Evolutionary conservation across 2,329 filamentous ascomycete genomes (phyloP), one percentile per base, ranked within the genome.

Genomic region (Chaetomiaceae sp.): DNA sequence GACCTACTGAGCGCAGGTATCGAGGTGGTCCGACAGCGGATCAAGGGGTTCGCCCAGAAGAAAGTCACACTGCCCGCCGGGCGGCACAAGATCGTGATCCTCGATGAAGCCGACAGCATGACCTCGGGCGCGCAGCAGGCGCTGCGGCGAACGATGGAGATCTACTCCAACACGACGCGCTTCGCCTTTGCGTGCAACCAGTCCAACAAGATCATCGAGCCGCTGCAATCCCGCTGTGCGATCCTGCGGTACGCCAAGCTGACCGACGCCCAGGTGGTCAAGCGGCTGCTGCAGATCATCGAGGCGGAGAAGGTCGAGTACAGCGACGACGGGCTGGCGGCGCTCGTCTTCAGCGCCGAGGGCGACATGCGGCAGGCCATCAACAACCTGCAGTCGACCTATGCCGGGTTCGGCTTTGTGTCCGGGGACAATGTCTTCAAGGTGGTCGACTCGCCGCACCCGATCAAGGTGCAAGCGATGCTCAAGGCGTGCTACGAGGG

Each of bases 121-220:
- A 99, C 93, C 1, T 87, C 87, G 20, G 93, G 93, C 47, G 93
- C 93, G 2, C 93, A 99, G 67, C 93, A 97, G 71, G 93, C 93
- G 17, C 79, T 99, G 31, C 82, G 93, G 60, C 79, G 93, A 56
- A 99, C 93, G 0, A 99, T 99, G 93, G 93, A 99, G 69, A 99
- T 97, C 45, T 97, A 97, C 73, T 95, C 89, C 37, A 86, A 90
- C 56, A 99, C 93, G 2, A 99, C 93, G 2, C 82, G 93, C 52
- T 99, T 99, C 65, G 93, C 93, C 0, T 99, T 99, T 64, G 93
- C 93, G 2, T 99, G 93, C 76, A 99, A 99, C 69, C 89, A 96
- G 73, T 93, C 87, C 56, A 99, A 97, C 75, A 99, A 97, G 73
- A 97, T 99, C 66, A 99, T 99, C 68, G 93, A 99, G 70, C 93